These are phyloP conservation scores for Tetradesmus obliquus DNA, from an alignment of 139 green algal species.

Conservation along the genomic window DNA sequence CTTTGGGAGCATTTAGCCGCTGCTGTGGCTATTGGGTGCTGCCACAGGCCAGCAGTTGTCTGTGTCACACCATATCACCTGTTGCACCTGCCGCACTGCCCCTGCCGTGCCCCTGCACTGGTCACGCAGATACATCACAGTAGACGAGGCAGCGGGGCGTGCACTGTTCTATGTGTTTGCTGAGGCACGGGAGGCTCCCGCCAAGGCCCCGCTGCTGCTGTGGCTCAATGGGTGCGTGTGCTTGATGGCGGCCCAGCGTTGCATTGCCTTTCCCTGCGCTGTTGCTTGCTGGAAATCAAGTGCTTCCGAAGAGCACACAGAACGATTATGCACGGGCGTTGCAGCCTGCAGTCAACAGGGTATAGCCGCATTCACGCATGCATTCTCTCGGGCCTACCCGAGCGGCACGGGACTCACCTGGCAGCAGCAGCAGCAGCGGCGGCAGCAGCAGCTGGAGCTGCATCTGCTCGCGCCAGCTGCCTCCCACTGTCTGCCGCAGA, in stretches of 20 bases:
- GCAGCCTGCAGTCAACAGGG: too few species aligned
- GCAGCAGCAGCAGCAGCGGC: conserved; percentile 56
- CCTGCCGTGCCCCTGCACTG: too few species aligned
- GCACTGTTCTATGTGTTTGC: conserved; percentile 82
- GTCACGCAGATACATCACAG: conserved; percentile 79
- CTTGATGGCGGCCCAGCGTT: not conserved
- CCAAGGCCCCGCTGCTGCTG: conserved; percentile 69
- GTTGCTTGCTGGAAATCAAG: conserved; percentile 75
- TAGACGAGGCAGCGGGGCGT: conserved; percentile 76
- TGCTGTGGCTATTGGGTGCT: too few species aligned
- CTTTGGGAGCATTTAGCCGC: too few species aligned
- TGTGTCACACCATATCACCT: too few species aligned
- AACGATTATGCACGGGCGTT: too few species aligned
- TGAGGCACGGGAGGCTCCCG: conserved; percentile 41
- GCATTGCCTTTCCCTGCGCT: conserved; percentile 55
- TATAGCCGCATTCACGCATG: too few species aligned
- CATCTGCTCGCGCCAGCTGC: too few species aligned
- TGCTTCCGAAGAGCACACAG: too few species aligned
- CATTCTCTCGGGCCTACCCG: too few species aligned
- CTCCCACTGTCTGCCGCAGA: too few species aligned
- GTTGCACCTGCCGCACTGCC: not conserved
- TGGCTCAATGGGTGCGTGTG: conserved; percentile 83
- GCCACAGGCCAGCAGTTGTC: too few species aligned
- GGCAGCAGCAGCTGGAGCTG: conserved; percentile 75
- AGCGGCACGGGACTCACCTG: not conserved